Base-by-base conservation (phyloP, 2,329 filamentous ascomycete species). In the Grosmannia clavigera region DNA sequence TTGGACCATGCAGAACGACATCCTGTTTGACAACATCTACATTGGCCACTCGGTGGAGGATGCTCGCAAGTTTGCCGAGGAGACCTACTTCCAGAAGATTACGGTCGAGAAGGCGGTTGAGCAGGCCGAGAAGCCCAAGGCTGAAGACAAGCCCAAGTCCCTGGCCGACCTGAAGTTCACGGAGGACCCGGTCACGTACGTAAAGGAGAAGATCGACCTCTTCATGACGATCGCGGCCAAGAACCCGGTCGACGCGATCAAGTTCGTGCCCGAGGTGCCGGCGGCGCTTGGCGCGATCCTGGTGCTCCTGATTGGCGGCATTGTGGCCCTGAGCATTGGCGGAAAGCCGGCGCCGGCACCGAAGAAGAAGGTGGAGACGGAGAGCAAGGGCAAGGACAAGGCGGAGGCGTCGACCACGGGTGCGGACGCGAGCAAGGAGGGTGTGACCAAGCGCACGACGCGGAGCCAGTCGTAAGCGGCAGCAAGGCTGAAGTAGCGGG, bases 21-120 rank as follows among this genome's bases (percentile, higher is more conserved):
- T 99, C 68, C 87, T 96, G 70, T 97, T 99, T 70, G 90, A 97
- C 84, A 99, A 99, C 86, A 95, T 99, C 81, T 99, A 97, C 84
- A 91, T 99, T 73, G 94, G 94, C 65, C 94, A 99, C 85, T 97
- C 92, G 25, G 74, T 94, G 67, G 90, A 90, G 71, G 94, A 99
- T 67, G 94, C 94, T 64, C 85, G 88, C 75, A 88, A 92, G 78
- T 81, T 99, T 70, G 88, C 90, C 68, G 81, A 87, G 65, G 90
- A 96, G 82, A 90, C 90, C 60, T 99, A 92, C 74, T 86, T 90
- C 70, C 76, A 90, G 77, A 99, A 99, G 88, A 81, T 85, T 73
- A 79, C 85, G 60, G 78, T 89, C 58, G 94, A 99, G 81, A 82
- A 87, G 79, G 83, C 86, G 55, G 80, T 89, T 67, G 88, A 94